Percentiles rank a stretch among this genome's conserved stretches.
phyloP scores from a whole-genome alignment of 2,329 filamentous ascomycete species.

The Fusarium palustre region DNA sequence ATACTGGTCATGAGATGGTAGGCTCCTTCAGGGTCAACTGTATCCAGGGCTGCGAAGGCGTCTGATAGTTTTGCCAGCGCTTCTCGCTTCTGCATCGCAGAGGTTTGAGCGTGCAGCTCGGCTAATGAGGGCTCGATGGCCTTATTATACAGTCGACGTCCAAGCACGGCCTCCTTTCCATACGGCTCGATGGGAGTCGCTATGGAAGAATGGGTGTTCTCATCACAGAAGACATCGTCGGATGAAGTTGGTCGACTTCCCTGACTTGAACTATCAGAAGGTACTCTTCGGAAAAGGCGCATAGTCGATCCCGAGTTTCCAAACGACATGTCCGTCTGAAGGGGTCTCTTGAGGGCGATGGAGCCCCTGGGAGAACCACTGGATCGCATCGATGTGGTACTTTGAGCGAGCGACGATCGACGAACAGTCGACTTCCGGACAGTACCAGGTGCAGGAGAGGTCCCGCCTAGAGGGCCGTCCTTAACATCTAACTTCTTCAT shows the following conservation, averaged over 20 bases:
- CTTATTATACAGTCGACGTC: constrained; percentile 83
- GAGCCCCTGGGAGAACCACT: constrained; percentile 59
- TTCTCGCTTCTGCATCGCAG: constrained; percentile 75
- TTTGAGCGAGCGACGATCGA: constrained; percentile 58
- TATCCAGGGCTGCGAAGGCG: constrained; percentile 85
- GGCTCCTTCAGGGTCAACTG: constrained; percentile 88
- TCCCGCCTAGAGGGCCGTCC: constrained; percentile 68
- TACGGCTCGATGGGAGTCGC: constrained; percentile 64
- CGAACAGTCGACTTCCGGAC: constrained; percentile 70
- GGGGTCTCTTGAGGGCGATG: constrained; percentile 74
- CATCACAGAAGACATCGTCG: constrained; percentile 64
- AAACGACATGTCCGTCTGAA: constrained; percentile 91
- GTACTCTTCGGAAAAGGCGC: constrained; percentile 87
- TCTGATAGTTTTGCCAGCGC: constrained; percentile 85
- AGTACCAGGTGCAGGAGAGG: constrained; percentile 66
- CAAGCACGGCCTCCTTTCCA: constrained; percentile 85
- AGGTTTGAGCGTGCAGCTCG: constrained; percentile 86
- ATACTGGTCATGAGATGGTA: constrained; percentile 85
- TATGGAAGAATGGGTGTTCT: constrained; percentile 70
- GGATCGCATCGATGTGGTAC: constrained; percentile 48
- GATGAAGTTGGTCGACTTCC: constrained; percentile 53
- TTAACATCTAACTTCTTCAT: constrained; percentile 71
- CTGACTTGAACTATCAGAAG: constrained; percentile 72
- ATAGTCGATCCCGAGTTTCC: constrained; percentile 94
- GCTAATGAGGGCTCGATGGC: constrained; percentile 85